phyloP scores from a whole-genome alignment of 805 yeast genomes.

The Saturnispora saitoi region DNA sequence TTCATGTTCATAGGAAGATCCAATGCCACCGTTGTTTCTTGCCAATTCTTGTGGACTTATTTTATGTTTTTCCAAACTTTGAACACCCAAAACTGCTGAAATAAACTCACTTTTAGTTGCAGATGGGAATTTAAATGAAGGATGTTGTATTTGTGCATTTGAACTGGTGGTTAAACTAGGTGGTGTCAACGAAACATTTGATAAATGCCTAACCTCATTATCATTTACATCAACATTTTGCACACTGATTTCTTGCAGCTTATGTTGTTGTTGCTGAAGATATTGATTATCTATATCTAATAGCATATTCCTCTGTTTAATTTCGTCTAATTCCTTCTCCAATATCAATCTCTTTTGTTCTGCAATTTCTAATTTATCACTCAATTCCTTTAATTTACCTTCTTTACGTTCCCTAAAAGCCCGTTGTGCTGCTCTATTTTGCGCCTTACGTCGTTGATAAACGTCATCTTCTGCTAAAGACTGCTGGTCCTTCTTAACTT shows the following conservation, averaged over 20 bases:
- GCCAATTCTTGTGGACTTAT: conserved; percentile 6
- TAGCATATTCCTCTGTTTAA: conserved; percentile 44
- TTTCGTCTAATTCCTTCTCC: conserved; percentile 33
- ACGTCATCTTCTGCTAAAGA: conserved; percentile 30
- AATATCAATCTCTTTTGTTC: conserved; percentile 39
- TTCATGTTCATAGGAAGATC: conserved; percentile 19
- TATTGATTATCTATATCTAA: conserved; percentile 56
- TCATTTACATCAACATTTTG: not conserved
- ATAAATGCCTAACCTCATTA: not conserved
- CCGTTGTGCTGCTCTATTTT: conserved; percentile 79
- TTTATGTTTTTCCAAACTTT: conserved; percentile 7
- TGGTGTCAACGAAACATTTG: not conserved
- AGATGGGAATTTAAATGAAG: conserved; percentile 19
- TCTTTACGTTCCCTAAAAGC: conserved; percentile 82
- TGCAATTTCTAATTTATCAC: conserved; percentile 46
- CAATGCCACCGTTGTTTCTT: conserved; percentile 13
- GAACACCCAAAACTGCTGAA: conserved; percentile 15
- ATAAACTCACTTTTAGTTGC: conserved; percentile 20
- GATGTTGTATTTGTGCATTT: not conserved
- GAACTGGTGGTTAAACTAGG: not conserved
- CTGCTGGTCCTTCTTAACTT: not conserved
- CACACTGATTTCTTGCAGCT: not conserved
- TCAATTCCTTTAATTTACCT: conserved; percentile 58
- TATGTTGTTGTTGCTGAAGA: conserved; percentile 25
- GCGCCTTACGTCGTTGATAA: conserved; percentile 58